A percentile compares a stretch with the other conserved stretches of the same genome.
These are phyloP conservation scores for Corylus heterophylla DNA, from an alignment of 306 rosid genomes.

Conservation along the genomic window DNA sequence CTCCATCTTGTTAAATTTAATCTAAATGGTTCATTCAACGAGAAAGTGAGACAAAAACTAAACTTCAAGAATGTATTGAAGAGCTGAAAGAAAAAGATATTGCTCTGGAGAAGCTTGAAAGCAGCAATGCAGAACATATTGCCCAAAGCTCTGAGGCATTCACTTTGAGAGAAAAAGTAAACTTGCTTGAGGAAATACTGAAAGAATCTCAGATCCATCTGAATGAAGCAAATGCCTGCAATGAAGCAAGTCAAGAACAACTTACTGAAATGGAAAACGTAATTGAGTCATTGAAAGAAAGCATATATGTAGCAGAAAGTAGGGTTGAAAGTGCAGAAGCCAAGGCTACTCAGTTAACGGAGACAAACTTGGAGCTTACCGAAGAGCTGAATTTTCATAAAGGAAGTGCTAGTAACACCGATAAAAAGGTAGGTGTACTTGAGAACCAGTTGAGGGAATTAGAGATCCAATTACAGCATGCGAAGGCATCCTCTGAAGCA, in stretches of 20 bases:
- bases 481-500: conserved; percentile 81
- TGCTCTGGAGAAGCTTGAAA: conserved; percentile 51
- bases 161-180: conserved; percentile 61
- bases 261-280: conserved; percentile 58
- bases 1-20: conserved; percentile 71
- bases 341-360: conserved; percentile 72
- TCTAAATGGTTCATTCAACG: conserved; percentile 53
- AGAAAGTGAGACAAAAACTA: conserved; percentile 61
- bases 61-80: conserved; percentile 43
- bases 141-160: conserved; percentile 50
- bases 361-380: conserved; percentile 77
- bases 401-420: conserved; percentile 62
- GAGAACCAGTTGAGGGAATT: conserved; percentile 84
- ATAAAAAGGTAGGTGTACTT: conserved; percentile 78
- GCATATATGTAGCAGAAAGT: conserved; percentile 52
- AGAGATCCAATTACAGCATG: conserved; percentile 81
- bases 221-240: conserved; percentile 39
- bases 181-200: conserved; percentile 49
- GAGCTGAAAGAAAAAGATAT: conserved; percentile 56
- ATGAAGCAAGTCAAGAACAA: conserved; percentile 53
- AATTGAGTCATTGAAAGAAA: conserved; percentile 63
- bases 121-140: conserved; percentile 34
- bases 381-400: conserved; percentile 88
- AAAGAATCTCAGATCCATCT: conserved; percentile 46
- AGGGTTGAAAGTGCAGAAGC: conserved; percentile 77